Evolutionary conservation across 495 filamentous ascomycete genomes (phyloP).

Genomic region (Lasiosphaeria hispida): DNA sequence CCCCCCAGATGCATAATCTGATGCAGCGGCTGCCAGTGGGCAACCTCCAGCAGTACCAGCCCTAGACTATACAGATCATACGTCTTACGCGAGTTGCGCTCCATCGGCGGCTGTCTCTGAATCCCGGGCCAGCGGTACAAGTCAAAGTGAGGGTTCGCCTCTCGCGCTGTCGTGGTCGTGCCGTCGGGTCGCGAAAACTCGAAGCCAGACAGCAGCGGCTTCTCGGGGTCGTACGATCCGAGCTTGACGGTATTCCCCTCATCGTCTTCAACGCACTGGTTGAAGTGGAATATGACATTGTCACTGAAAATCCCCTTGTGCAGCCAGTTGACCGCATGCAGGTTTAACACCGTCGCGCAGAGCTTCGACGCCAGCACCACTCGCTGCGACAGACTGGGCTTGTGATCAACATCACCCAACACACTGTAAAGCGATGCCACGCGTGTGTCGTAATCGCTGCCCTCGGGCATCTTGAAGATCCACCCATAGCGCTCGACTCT

Average conservation of each 20-base stretch:
- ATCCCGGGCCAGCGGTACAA: slow-evolving; percentile 33
- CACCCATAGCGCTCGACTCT: slow-evolving; percentile 24
- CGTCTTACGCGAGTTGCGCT: slow-evolving; percentile 41
- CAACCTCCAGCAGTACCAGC: slow-evolving; percentile 50
- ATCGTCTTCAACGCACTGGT: neutral
- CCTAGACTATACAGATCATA: slow-evolving; percentile 54
- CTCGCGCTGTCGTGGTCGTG: slow-evolving; percentile 23
- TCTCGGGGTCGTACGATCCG: slow-evolving; percentile 14
- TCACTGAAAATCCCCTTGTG: slow-evolving; percentile 56
- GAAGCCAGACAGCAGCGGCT: slow-evolving; percentile 26
- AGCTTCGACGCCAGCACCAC: slow-evolving; percentile 24
- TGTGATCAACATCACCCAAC: slow-evolving; percentile 2
- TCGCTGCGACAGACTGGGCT: slow-evolving; percentile 22
- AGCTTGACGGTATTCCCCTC: neutral
- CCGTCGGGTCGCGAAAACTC: slow-evolving; percentile 32
- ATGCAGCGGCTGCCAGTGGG: slow-evolving; percentile 49
- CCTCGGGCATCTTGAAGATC: slow-evolving; percentile 28
- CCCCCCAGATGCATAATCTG: slow-evolving; percentile 35
- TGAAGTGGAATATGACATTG: slow-evolving; percentile 49
- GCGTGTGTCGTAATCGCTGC: slow-evolving; percentile 17
- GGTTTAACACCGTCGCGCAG: slow-evolving; percentile 27
- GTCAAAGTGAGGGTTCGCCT: slow-evolving; percentile 30
- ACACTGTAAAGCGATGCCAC: slow-evolving; percentile 25
- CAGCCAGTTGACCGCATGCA: slow-evolving; percentile 57
- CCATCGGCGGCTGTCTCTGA: slow-evolving; percentile 26